Conservation (phyloP, 495 filamentous ascomycete genomes). For the Aspergillus affinis region DNA sequence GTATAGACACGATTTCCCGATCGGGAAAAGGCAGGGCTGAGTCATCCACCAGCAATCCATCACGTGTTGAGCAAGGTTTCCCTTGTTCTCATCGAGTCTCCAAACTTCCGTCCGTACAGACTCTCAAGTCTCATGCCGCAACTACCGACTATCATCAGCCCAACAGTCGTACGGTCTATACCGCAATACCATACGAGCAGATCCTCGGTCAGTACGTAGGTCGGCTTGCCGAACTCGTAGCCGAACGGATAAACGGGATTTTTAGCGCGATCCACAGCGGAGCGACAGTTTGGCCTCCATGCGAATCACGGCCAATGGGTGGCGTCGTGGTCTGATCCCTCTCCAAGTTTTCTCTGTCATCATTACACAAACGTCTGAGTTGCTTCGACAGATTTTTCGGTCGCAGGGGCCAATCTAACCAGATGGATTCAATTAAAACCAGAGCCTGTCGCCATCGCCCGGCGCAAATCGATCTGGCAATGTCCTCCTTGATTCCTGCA, state of each 20-base stretch:
- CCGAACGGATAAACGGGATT: background rate
- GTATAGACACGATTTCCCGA: too few species aligned
- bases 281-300: background rate
- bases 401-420: background rate
- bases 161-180: too few species aligned
- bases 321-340: background rate
- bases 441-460: background rate
- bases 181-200: too few species aligned
- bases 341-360: background rate
- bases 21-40: too few species aligned
- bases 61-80: too few species aligned
- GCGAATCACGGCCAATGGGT: background rate
- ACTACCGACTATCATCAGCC: too few species aligned
- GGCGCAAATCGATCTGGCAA: background rate
- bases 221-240: background rate
- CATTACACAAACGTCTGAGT: background rate
- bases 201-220: too few species aligned
- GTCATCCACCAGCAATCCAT: too few species aligned
- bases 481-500: background rate
- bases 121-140: too few species aligned
- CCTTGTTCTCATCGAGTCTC: too few species aligned
- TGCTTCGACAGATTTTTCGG: background rate
- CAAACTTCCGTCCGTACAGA: too few species aligned
- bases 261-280: background rate
- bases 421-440: background rate